A percentile compares a stretch with the other conserved stretches of the same genome.
phyloP scores from a whole-genome alignment of 2,329 filamentous ascomycete genomes.

The Pseudogymnoascus sp. region DNA sequence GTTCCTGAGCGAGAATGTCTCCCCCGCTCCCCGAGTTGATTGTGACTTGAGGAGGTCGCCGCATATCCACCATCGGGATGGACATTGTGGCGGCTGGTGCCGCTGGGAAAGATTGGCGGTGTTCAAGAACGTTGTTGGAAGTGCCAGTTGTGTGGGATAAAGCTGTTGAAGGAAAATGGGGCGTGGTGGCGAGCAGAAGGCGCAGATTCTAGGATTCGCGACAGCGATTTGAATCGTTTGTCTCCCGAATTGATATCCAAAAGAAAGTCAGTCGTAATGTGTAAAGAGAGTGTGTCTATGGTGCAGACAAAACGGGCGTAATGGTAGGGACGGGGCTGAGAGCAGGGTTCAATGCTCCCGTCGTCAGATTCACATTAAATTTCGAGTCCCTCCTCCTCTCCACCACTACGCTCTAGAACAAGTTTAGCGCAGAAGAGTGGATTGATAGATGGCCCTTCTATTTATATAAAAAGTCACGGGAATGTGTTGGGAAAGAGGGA shows the following conservation, averaged over 20 bases:
- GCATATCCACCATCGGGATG: neutral
- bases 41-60: conserved; percentile 48
- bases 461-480: conserved; percentile 1
- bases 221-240: neutral
- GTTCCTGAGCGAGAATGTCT: conserved; percentile 29
- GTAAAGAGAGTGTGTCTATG: neutral
- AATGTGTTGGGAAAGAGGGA: neutral
- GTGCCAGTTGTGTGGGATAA: neutral
- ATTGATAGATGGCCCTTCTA: conserved; percentile 4
- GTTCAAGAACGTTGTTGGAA: neutral
- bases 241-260: neutral
- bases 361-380: conserved; percentile 1
- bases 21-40: conserved; percentile 51
- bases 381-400: conserved; percentile 6
- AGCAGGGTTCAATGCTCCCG: neutral
- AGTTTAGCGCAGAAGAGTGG: neutral
- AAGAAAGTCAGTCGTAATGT: neutral
- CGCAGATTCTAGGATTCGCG: neutral
- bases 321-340: neutral
- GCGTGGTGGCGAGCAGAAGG: neutral
- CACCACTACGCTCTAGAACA: neutral
- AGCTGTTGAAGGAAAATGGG: neutral
- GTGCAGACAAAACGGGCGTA: neutral
- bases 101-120: neutral
- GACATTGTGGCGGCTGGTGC: conserved; percentile 1